phyloP scores from a whole-genome alignment of 306 rosid species.

The Styphnolobium japonicum region DNA sequence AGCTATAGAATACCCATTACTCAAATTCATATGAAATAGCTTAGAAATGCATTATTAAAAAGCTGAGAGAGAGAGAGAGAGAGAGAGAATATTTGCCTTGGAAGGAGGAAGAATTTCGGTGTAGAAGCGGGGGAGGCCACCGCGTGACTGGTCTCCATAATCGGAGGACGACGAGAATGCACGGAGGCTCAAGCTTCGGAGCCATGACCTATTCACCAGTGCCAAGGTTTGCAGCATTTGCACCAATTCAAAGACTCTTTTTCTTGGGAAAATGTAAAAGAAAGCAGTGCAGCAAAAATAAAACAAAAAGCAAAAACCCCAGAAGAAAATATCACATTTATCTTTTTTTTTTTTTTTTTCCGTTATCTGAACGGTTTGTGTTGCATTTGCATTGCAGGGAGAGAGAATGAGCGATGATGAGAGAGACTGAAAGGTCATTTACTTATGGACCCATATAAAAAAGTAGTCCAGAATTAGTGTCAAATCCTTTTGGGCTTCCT shows the following conservation, averaged over 20 bases:
- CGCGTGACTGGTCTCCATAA: constrained; percentile 70
- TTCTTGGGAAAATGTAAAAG: no score
- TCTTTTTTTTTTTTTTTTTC: neutral
- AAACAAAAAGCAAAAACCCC: no score
- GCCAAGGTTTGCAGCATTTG: constrained; percentile 64
- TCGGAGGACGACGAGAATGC: constrained; percentile 56
- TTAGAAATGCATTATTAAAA: neutral
- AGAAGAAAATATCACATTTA: neutral
- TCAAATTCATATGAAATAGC: neutral
- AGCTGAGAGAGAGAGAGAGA: neutral
- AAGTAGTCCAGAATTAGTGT: no score
- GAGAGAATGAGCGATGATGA: neutral
- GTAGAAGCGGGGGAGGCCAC: constrained; percentile 90
- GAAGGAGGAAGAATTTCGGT: constrained; percentile 72
- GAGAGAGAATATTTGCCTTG: constrained; percentile 53
- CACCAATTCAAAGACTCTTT: neutral
- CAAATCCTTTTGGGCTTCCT: neutral
- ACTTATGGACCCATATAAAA: neutral
- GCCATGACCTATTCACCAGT: constrained; percentile 31
- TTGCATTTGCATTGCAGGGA: constrained; percentile 4
- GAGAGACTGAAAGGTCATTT: neutral
- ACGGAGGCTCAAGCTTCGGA: constrained; percentile 40
- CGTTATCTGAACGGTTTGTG: neutral
- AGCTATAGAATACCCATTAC: neutral
- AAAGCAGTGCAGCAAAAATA: no score